Evolutionary conservation across 768 basidiomycete genomes (phyloP).

Genomic region (Lepiota venenata): DNA sequence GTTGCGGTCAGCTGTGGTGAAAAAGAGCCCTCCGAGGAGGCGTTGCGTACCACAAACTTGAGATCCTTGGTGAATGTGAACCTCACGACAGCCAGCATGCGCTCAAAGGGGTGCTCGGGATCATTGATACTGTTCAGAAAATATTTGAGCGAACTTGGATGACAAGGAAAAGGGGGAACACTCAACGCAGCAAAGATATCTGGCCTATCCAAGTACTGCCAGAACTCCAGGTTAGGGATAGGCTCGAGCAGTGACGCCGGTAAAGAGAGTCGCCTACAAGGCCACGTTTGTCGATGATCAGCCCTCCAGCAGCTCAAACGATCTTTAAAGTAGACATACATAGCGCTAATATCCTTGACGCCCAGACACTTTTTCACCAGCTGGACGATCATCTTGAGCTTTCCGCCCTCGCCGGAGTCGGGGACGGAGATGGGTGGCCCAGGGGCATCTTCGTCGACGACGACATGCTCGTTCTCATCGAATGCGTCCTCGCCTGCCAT

Average conservation of each 20-base stretch:
- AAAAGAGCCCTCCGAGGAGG: constrained; percentile 12
- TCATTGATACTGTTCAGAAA: constrained; percentile 73
- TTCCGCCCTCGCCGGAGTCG: constrained; percentile 79
- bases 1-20: constrained; percentile 22
- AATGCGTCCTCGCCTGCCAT: background rate
- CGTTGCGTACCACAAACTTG: constrained; percentile 74
- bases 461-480: background rate
- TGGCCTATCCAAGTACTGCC: constrained; percentile 89
- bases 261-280: constrained; percentile 79
- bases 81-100: constrained; percentile 89
- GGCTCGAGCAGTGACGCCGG: constrained; percentile 94
- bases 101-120: constrained; percentile 86
- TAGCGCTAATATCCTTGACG: constrained; percentile 92
- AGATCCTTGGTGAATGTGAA: constrained; percentile 93
- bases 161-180: constrained; percentile 14
- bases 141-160: constrained; percentile 1
- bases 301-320: background rate
- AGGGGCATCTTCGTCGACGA: constrained; percentile 45
- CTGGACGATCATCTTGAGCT: constrained; percentile 90
- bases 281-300: constrained; percentile 1
- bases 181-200: constrained; percentile 89
- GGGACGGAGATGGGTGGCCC: constrained; percentile 63
- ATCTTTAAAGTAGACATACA: constrained; percentile 50
- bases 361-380: constrained; percentile 90
- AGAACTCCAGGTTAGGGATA: constrained; percentile 94